phyloP scores from a whole-genome alignment of 371 early-diverging fungal species.

The Zancudomyces culisetae region DNA sequence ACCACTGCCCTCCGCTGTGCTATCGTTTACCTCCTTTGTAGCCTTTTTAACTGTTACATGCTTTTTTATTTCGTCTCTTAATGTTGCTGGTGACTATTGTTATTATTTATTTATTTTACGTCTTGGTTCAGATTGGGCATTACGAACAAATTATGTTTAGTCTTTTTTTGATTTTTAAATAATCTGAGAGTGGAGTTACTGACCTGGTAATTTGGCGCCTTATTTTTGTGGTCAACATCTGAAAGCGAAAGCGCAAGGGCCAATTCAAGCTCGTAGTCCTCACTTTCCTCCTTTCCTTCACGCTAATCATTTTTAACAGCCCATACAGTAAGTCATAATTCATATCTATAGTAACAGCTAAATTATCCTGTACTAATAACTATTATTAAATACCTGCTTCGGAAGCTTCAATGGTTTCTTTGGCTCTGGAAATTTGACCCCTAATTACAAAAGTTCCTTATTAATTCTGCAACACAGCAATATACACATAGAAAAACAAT shows the following conservation, averaged over 20 bases:
- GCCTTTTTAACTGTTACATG: background rate
- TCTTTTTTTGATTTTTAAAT: background rate
- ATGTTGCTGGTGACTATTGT: conserved; percentile 1
- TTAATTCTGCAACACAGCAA: background rate
- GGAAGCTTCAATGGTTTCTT: conserved; percentile 60
- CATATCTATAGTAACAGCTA: too few relatives aligned
- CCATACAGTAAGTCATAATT: too few relatives aligned
- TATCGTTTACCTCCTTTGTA: conserved; percentile 1
- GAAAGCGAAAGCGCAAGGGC: conserved; percentile 76
- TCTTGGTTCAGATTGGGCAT: too few relatives aligned
- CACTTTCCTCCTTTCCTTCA: conserved; percentile 55
- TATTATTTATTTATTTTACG: too few relatives aligned
- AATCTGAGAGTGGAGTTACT: background rate
- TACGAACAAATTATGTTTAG: too few relatives aligned
- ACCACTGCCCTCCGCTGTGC: conserved; percentile 7
- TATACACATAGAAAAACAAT: background rate
- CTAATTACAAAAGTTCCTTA: conserved; percentile 8
- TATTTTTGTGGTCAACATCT: conserved; percentile 3
- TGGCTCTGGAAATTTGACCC: conserved; percentile 56
- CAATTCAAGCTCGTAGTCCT: conserved; percentile 77
- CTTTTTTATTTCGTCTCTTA: background rate
- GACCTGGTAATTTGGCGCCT: background rate
- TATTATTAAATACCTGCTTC: conserved; percentile 25
- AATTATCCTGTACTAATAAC: too few relatives aligned
- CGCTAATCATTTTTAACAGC: conserved; percentile 23